Evolutionary conservation across 2,329 filamentous ascomycete species (phyloP), one percentile per base, ranked within the genome.

Genomic region (Pseudocercospora pini-densiflorae): DNA sequence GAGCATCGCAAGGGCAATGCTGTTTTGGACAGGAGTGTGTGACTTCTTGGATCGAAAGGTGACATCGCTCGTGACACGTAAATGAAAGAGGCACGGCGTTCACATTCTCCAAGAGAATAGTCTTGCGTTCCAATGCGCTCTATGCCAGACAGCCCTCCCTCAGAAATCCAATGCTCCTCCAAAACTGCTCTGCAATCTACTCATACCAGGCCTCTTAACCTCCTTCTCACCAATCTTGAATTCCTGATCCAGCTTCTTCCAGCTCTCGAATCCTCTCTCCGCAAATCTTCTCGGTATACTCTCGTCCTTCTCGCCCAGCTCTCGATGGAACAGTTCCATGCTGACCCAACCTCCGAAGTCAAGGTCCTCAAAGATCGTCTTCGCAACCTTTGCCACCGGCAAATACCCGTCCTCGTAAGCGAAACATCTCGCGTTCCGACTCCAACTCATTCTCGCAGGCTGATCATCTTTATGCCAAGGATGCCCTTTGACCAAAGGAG

Each of bases 391-490:
- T 61, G 82, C 79, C 3, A 90, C 83, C 0, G 91, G 91, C 2
- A 93, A 79, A 73, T 92, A 93, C 1, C 82, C 78, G 74, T 84
- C 78, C 75, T 89, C 80, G 71, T 90, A 88, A 67, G 90, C 87
- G 73, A 91, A 93, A 5, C 90, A 77, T 14, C 92, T 82, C 68
- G 89, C 91, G 75, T 93, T 93, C n/a, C 92, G 81, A 53, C 87
- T 91, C 92, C 92, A 94, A 72, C 85, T 91, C 92, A 94, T 94
- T 3, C 89, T 80, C 1, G 85, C 75, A 19, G 84, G 85, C 77
- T 90, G 89, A 3, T 81, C 82, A 0, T 82, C 76, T 6, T 85
- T 80, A 78, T 89, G 85, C 72, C 86, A 90, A 6, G 80, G 76
- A 75, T 92, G 89, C 0, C 81, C 83, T 16, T 82, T 74, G 1